phyloP scores from a whole-genome alignment of 768 basidiomycete species.

The Boletus vinaceobasis region DNA sequence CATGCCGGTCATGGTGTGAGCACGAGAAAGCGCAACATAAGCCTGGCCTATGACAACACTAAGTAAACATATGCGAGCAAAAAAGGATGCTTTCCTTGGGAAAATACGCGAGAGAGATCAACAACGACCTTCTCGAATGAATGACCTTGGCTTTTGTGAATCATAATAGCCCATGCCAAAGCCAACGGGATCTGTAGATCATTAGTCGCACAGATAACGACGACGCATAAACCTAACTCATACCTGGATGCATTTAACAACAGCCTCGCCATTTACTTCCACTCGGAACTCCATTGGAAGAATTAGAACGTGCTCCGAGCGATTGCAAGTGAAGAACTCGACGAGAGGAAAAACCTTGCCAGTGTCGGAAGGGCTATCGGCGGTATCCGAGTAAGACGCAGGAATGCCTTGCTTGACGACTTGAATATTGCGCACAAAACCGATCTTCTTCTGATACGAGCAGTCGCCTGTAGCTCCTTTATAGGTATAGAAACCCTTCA shows the following conservation, averaged over 20 bases:
- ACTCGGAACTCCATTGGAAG: background rate
- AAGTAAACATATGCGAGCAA: background rate
- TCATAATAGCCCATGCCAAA: background rate
- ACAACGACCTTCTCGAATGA: background rate
- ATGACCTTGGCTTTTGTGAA: background rate
- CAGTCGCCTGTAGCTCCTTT: background rate
- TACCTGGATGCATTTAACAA: background rate
- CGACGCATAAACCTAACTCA: no score
- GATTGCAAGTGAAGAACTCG: background rate
- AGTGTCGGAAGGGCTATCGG: no score
- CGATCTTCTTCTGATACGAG: background rate
- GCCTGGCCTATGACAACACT: background rate
- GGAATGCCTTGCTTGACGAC: background rate
- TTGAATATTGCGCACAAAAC: background rate
- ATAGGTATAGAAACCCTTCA: background rate
- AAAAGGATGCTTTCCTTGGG: background rate
- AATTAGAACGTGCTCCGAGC: background rate
- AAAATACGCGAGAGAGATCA: background rate
- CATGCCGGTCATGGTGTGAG: background rate
- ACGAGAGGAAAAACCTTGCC: no score
- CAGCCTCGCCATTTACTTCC: background rate
- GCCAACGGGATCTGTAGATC: background rate
- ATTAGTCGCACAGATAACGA: no score
- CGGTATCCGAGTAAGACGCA: no score
- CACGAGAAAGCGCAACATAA: background rate